These are phyloP conservation scores for Calcarisporium arbuscula DNA, from an alignment of 2,329 filamentous ascomycete genomes.

Conservation along the genomic window DNA sequence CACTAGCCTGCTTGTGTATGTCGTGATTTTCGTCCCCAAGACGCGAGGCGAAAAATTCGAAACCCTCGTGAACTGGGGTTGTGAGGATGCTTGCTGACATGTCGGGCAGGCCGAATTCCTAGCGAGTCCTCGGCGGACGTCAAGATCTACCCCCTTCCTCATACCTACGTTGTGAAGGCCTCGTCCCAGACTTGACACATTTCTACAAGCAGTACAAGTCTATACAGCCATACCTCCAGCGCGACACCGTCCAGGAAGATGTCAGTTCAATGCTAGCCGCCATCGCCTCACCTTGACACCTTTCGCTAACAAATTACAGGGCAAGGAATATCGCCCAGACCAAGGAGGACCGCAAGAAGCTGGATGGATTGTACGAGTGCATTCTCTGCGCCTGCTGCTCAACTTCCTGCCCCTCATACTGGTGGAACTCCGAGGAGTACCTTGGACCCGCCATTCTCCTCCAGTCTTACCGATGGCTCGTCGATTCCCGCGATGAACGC, in stretches of 20 bases:
- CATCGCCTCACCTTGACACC: slow-evolving; percentile 1
- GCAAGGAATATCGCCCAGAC: slow-evolving; percentile 87
- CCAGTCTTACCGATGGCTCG: slow-evolving; percentile 96
- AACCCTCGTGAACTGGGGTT: neutral
- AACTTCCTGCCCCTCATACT: slow-evolving; percentile 98
- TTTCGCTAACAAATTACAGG: slow-evolving; percentile 42
- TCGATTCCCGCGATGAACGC: slow-evolving; percentile 88
- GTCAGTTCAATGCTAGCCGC: slow-evolving; percentile 45
- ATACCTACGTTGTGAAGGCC: slow-evolving; percentile 98
- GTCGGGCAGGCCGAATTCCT: slow-evolving; percentile 75
- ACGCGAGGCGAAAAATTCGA: neutral
- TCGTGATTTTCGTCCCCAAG: slow-evolving; percentile 19
- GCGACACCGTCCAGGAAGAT: slow-evolving; percentile 75
- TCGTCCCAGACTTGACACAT: slow-evolving; percentile 93
- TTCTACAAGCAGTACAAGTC: slow-evolving; percentile 99
- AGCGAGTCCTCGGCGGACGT: slow-evolving; percentile 72
- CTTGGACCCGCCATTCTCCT: slow-evolving; percentile 93
- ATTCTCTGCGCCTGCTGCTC: slow-evolving; percentile 99
- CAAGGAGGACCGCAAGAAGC: slow-evolving; percentile 89
- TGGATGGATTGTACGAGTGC: slow-evolving; percentile 97
- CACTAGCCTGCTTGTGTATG: slow-evolving; percentile 93
- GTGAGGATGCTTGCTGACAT: slow-evolving; percentile 20
- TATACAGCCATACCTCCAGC: slow-evolving; percentile 97
- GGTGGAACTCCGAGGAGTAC: slow-evolving; percentile 99
- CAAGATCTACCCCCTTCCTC: slow-evolving; percentile 95